phyloP scores from a whole-genome alignment of 371 early-diverging fungal species.

The Haplosporangium sp. region DNA sequence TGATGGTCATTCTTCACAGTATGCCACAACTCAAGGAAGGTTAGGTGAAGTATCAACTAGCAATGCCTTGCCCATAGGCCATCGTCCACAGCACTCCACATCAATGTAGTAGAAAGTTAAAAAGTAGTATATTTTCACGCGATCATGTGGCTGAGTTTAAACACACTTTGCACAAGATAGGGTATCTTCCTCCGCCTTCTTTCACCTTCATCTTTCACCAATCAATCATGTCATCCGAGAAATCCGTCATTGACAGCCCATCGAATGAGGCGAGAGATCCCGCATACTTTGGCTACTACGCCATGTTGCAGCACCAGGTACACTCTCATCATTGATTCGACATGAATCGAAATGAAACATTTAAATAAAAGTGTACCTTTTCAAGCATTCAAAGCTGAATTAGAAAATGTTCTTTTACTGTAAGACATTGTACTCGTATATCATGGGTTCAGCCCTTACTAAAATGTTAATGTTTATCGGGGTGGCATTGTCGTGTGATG shows the following conservation, averaged over 20 bases:
- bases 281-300: conserved; percentile 94
- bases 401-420: not conserved
- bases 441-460: not conserved
- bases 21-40: not conserved
- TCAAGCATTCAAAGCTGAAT: not conserved
- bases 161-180: no score
- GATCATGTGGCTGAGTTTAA: conserved; percentile 15
- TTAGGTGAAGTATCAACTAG: not conserved
- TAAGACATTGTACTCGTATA: not conserved
- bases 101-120: no score
- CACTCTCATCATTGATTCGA: not conserved
- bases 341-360: not conserved
- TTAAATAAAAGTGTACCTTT: not conserved
- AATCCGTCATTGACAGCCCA: conserved; percentile 50
- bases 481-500: not conserved
- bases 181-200: not conserved
- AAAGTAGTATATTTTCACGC: not conserved
- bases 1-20: not conserved
- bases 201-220: not conserved
- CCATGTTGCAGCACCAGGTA: conserved; percentile 96
- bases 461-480: not conserved
- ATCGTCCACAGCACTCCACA: no score
- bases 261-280: conserved; percentile 80
- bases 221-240: conserved; percentile 39
- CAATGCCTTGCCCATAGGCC: not conserved